Evolutionary conservation across 352 stramenopile species (phyloP), one percentile per base, ranked within the genome.

Genomic region (Phytophthora macrochlamydospora): DNA sequence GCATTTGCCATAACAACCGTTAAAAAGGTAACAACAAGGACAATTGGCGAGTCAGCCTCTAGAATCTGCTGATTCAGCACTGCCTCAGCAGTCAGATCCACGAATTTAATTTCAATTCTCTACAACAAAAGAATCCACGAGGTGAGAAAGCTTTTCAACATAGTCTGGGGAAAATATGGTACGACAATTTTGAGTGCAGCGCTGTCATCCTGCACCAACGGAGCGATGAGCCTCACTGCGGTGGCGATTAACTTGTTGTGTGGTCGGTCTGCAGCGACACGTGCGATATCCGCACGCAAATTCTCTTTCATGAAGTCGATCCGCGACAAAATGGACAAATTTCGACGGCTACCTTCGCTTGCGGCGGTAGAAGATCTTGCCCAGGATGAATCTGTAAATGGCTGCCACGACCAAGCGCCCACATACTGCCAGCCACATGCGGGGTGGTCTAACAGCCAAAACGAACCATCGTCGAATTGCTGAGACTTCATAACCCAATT

Each of bases 401-500:
- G 9, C 35, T 11, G 9, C 9, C 35, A 40, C 35, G 6, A 40
- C 6, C 35, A 11, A 40, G 35, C 6, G 35, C 35, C 35, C 35
- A 11, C 35, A 53, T 1, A 69, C 33, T n/a, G 67, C 52, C 6
- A 76, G 11, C 3, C 35, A 51, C 4, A 71, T 4, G 56, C 49
- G 8, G 68, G 57, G 11, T 73, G 51, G 7, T 61, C 43, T 3
- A 78, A 45, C 13, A 71, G 46, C 66, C 73, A 81, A 43, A 78
- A 81, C 1, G 56, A 56, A 1, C 73, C 69, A 24, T 70, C 45
- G 42, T 81, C 66, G 11, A 74, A 71, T 6, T 52, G 60, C 12
- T 59, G 30, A 0, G 73, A 78, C 35, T 67, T 54, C 67, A 78
- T 78, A 38, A 76, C 53, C 7, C 31, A 43, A 38, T 78, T 81